phyloP scores from a whole-genome alignment of 2,329 filamentous ascomycete species.

The Pezicula rhizophila region DNA sequence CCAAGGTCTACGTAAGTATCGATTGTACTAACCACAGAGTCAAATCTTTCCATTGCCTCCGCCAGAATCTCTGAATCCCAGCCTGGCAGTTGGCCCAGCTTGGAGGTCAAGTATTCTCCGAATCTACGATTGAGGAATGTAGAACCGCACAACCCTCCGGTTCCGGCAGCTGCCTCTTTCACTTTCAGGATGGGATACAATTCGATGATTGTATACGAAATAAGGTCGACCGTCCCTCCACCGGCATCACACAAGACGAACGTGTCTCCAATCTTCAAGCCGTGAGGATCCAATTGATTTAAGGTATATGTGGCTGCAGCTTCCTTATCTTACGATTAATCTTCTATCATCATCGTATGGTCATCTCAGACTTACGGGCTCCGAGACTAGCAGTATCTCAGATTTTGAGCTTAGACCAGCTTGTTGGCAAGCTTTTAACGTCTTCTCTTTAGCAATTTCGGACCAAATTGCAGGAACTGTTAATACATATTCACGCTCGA shows the following conservation, averaged over 20 bases:
- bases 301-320: slow-evolving; percentile 45
- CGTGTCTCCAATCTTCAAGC: slow-evolving; percentile 10
- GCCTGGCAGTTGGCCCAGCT: slow-evolving; percentile 30
- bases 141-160: slow-evolving; percentile 19
- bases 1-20: too few relatives aligned
- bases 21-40: slow-evolving; percentile 28
- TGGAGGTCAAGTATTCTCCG: slow-evolving; percentile 23
- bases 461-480: slow-evolving; percentile 54
- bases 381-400: slow-evolving; percentile 41
- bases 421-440: slow-evolving; percentile 37
- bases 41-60: slow-evolving; percentile 18
- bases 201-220: slow-evolving; percentile 42
- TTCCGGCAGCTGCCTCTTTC: slow-evolving; percentile 18
- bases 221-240: slow-evolving; percentile 37
- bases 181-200: slow-evolving; percentile 31
- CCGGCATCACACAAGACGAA: slow-evolving; percentile 28
- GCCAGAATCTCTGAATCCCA: slow-evolving; percentile 11
- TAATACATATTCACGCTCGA: slow-evolving; percentile 44
- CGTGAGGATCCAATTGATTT: slow-evolving; percentile 35
- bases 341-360: not conserved
- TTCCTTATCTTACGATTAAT: slow-evolving; percentile 23
- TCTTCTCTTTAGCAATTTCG: slow-evolving; percentile 44
- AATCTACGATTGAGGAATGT: slow-evolving; percentile 21
- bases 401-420: slow-evolving; percentile 27
- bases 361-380: slow-evolving; percentile 27